Conservation (phyloP, 1,139 yeast genomes). For the Saccharomyces pastorianus region DNA sequence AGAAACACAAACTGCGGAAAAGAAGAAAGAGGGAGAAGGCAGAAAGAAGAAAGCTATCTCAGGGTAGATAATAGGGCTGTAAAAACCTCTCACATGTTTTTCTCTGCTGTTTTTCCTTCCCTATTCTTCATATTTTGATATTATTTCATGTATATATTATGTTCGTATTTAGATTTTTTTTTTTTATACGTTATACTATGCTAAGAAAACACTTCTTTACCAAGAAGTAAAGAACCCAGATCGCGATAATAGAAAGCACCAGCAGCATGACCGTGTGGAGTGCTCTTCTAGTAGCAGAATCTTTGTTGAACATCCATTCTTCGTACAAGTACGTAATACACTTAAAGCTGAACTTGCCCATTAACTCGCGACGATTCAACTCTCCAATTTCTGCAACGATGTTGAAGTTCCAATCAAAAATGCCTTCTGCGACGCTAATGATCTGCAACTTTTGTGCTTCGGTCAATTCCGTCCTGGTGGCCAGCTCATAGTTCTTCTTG, state of each 20-base stretch:
- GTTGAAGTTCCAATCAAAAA: slow-evolving; percentile 54
- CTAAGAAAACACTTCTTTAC: slow-evolving; percentile 4
- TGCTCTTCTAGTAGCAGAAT: slow-evolving; percentile 14
- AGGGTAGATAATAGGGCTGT: slow-evolving; percentile 22
- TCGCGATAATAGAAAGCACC: slow-evolving; percentile 10
- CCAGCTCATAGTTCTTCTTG: slow-evolving; percentile 70
- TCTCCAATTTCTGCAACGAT: slow-evolving; percentile 60
- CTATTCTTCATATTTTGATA: not conserved
- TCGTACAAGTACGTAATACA: slow-evolving; percentile 33
- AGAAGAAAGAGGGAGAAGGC: slow-evolving; percentile 47
- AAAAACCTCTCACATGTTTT: too few species aligned
- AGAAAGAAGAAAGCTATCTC: slow-evolving; percentile 28
- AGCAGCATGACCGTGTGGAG: slow-evolving; percentile 11
- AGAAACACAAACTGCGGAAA: slow-evolving; percentile 64
- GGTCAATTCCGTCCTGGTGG: slow-evolving; percentile 57
- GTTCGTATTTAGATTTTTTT: not conserved
- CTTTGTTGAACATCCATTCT: slow-evolving; percentile 27
- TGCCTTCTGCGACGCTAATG: slow-evolving; percentile 58
- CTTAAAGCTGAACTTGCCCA: slow-evolving; percentile 50
- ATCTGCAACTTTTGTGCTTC: slow-evolving; percentile 65
- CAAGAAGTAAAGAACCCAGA: slow-evolving; percentile 11
- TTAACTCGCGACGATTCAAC: slow-evolving; percentile 51
- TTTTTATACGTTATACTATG: slow-evolving; percentile 3
- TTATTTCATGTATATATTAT: slow-evolving; percentile 9
- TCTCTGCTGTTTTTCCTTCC: not conserved